phyloP scores from a whole-genome alignment of 352 stramenopile species.

The Globisporangium okanoganense region DNA sequence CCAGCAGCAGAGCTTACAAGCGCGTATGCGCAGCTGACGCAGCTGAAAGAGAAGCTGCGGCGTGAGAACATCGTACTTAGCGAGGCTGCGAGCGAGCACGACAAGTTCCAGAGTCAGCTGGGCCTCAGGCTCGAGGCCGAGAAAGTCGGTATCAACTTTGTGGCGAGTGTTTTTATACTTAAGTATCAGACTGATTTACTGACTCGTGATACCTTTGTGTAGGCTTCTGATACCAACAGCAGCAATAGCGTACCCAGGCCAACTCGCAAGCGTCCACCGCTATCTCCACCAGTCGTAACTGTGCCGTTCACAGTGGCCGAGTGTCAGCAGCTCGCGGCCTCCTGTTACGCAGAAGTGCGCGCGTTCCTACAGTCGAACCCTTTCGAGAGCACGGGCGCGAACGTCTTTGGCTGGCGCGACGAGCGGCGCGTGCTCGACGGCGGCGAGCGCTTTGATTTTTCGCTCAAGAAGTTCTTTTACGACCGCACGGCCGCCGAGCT shows the following conservation, averaged over 20 bases:
- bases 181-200: neutral
- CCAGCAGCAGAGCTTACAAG: constrained; percentile 18
- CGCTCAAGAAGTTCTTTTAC: constrained; percentile 47
- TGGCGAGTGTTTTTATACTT: neutral
- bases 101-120: constrained; percentile 38
- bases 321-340: constrained; percentile 32
- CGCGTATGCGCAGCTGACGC: constrained; percentile 44
- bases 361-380: constrained; percentile 35
- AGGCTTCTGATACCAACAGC: neutral
- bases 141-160: neutral
- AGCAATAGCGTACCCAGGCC: neutral
- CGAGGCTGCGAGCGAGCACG: constrained; percentile 25
- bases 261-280: neutral
- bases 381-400: constrained; percentile 38
- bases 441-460: constrained; percentile 54
- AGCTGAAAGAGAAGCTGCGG: constrained; percentile 41
- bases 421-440: constrained; percentile 30
- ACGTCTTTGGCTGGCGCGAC: constrained; percentile 55
- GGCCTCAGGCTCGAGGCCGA: constrained; percentile 24
- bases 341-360: constrained; percentile 36
- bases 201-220: neutral
- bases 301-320: constrained; percentile 25
- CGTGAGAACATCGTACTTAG: constrained; percentile 45
- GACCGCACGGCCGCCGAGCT: constrained; percentile 26
- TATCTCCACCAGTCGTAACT: neutral